Percentiles rank a stretch among this genome's conserved stretches.
These are phyloP conservation scores for Onygenales sp. DNA, from an alignment of 2,329 filamentous ascomycete species.

Conservation along the genomic window DNA sequence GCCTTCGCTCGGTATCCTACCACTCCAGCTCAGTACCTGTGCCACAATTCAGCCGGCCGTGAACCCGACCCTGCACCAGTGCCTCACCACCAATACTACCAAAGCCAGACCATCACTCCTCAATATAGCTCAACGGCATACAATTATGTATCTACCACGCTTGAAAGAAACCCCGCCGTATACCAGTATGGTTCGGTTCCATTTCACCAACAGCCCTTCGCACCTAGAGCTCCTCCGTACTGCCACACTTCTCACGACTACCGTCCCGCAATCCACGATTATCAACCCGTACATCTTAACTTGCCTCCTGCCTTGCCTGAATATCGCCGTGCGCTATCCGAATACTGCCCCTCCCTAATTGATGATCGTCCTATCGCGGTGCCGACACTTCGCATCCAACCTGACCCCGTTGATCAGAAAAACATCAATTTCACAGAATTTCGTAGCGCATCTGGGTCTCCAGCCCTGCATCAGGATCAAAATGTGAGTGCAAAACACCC, in stretches of 20 bases:
- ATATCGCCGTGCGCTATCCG: constrained; percentile 1
- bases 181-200: neutral
- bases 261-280: neutral
- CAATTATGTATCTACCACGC: neutral
- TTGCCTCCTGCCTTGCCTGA: neutral
- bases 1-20: neutral
- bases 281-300: neutral
- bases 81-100: neutral
- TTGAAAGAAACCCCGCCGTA: neutral
- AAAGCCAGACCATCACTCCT: neutral
- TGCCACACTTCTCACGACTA: neutral
- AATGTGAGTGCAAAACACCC: too few relatives aligned
- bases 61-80: neutral
- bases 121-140: neutral
- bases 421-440: too few relatives aligned
- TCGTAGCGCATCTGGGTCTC: neutral
- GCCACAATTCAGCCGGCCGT: neutral
- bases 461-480: neutral
- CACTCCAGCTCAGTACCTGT: neutral
- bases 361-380: neutral
- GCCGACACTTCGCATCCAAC: neutral
- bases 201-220: neutral
- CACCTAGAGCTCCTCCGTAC: neutral
- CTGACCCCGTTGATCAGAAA: too few relatives aligned
- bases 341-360: neutral